Evolutionary conservation across 345 rosid species (phyloP).

Genomic region (Cardiospermum halicacabum): DNA sequence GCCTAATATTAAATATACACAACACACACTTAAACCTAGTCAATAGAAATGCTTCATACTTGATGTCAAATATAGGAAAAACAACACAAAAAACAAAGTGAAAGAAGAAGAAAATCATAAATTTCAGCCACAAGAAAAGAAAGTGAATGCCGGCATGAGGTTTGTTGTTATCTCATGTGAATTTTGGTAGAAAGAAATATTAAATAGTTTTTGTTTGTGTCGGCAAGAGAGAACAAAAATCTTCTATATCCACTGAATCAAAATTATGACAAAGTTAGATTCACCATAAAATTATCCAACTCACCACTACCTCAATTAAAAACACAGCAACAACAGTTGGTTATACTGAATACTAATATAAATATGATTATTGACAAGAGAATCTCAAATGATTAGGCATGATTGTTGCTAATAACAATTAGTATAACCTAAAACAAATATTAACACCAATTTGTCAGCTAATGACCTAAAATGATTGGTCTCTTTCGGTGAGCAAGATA

Average conservation of each 20-base stretch:
- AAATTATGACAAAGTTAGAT: slow-evolving; percentile 16
- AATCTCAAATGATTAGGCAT: slow-evolving; percentile 22
- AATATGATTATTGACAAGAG: slow-evolving; percentile 13
- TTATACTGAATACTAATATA: background rate
- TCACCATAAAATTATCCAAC: slow-evolving; percentile 14
- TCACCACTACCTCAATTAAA: background rate
- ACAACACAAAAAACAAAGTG: background rate
- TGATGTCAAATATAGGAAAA: no score
- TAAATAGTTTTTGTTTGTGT: slow-evolving; percentile 5
- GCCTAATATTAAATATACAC: no score
- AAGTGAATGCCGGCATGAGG: background rate
- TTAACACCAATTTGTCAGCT: background rate
- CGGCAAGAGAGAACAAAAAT: slow-evolving; percentile 29
- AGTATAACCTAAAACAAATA: background rate
- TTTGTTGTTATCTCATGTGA: background rate
- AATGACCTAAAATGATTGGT: background rate
- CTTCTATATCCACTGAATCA: slow-evolving; percentile 1
- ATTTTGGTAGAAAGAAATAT: background rate
- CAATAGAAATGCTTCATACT: no score
- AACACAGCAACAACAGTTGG: background rate
- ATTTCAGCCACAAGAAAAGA: background rate
- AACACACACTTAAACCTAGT: no score
- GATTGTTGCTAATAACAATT: slow-evolving; percentile 7
- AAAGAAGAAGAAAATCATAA: background rate
- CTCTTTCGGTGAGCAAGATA: background rate